phyloP scores from a whole-genome alignment of 2,329 filamentous ascomycete genomes.

The Juglanconis sp. region DNA sequence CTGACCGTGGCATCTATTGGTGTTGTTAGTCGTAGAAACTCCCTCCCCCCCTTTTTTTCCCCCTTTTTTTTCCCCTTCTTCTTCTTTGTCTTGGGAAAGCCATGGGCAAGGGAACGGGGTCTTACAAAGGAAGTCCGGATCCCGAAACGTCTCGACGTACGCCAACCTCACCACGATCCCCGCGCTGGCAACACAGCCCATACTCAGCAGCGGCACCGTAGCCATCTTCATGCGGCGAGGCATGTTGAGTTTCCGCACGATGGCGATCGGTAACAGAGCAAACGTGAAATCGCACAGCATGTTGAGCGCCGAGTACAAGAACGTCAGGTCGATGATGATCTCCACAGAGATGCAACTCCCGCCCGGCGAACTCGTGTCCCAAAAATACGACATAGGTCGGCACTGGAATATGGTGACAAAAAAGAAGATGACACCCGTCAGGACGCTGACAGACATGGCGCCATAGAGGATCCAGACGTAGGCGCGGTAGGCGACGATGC shows the following conservation, averaged over 20 bases:
- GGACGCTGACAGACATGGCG: constrained; percentile 32
- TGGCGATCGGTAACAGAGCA: constrained; percentile 49
- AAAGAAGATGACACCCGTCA: constrained; percentile 38
- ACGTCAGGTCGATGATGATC: constrained; percentile 49
- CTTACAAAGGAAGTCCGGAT: constrained; percentile 43
- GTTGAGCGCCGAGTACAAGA: constrained; percentile 48
- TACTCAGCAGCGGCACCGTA: constrained; percentile 49
- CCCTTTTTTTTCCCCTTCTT: too few relatives aligned
- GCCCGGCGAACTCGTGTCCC: constrained; percentile 27
- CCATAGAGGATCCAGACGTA: constrained; percentile 34
- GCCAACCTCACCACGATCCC: constrained; percentile 40
- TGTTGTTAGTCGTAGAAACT: neutral
- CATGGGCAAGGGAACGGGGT: neutral
- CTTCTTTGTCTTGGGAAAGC: too few relatives aligned
- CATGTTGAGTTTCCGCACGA: constrained; percentile 56
- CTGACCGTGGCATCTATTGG: constrained; percentile 34
- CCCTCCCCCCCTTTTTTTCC: too few relatives aligned
- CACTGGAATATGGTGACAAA: constrained; percentile 41
- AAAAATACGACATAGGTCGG: constrained; percentile 37
- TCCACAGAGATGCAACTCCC: constrained; percentile 37
- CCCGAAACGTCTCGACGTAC: constrained; percentile 35
- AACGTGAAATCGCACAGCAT: constrained; percentile 50
- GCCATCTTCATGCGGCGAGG: constrained; percentile 47
- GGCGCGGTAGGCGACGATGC: constrained; percentile 32
- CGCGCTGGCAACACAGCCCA: constrained; percentile 52